phyloP scores from a whole-genome alignment of 208 protist genomes.

The Crithidia brevicula region DNA sequence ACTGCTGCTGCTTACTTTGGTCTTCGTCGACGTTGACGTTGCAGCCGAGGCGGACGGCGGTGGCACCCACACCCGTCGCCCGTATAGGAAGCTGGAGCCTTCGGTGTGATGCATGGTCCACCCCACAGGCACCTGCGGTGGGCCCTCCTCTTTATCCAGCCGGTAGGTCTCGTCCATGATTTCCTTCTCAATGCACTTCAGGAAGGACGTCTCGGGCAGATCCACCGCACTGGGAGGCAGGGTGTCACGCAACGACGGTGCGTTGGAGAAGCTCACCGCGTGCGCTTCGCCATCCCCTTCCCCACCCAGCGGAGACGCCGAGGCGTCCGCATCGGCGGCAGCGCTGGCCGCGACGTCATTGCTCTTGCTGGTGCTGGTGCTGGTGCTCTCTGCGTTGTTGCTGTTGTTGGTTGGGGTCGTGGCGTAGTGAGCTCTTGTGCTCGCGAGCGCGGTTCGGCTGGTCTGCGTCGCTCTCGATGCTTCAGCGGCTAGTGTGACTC shows the following conservation, averaged over 20 bases:
- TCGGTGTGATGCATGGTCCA: conserved; percentile 80
- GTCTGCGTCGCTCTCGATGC: too few species aligned
- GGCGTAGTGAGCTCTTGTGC: neutral
- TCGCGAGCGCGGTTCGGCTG: neutral
- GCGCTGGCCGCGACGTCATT: too few species aligned
- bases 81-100: conserved; percentile 78
- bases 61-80: conserved; percentile 68
- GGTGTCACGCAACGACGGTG: conserved; percentile 44
- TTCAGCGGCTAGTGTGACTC: too few species aligned
- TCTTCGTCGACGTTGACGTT: neutral
- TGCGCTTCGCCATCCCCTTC: neutral
- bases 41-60: conserved; percentile 14
- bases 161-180: conserved; percentile 83
- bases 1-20: neutral
- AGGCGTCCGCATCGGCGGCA: too few species aligned
- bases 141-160: conserved; percentile 77
- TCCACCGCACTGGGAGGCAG: conserved; percentile 59
- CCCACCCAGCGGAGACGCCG: too few species aligned
- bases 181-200: conserved; percentile 90
- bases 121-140: conserved; percentile 58
- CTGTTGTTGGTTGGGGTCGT: neutral
- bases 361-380: too few species aligned
- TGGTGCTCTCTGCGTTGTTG: neutral
- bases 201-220: conserved; percentile 63
- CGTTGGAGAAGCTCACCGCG: conserved; percentile 1